Evolutionary conservation across 805 yeast genomes (phyloP), one percentile per base, ranked within the genome.

Genomic region (Kluyveromyces siamensis): DNA sequence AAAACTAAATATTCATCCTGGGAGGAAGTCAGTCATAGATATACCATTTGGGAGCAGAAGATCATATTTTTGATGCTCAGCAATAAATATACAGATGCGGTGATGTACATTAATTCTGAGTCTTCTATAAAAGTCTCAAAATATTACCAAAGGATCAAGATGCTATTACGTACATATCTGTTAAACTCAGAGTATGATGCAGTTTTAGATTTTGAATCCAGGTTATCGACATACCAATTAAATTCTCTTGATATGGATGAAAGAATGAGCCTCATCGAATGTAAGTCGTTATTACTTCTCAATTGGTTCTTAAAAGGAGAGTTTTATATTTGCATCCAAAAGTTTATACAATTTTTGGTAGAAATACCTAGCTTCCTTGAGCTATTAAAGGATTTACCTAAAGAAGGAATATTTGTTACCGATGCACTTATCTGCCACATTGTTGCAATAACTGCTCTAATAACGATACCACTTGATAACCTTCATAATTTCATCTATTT

Each of bases 381-480:
- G 25, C 27, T 43, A 6, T 16, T 43, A 21, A 21, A 8, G 17
- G 8, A 4, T 11, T n/a, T 16, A 8, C 39, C 30, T 11, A 43
- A 17, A 19, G 30, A 35, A 6, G 45, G 36, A 14, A 16, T 19
- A 8, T 43, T 43, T 21, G 16, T 43, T 13, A 30, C 45, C 2
- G 27, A 33, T 11, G 17, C 21, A 14, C 33, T 25, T 13, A 17
- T 43, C 8, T 33, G 16, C 36, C 18, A 43, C 18, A 33, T 43
- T 21, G 45, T 62, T 3, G 50, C 56, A 11, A 49, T 64, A 38
- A 58, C 66, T 1, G 50, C 49, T 14, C 19, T 64, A 6, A 47
- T 60, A 11, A 47, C 63, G 11, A 52, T 62, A 2, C 67, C 68
- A 2, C 43, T 64, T 17, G 63, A 64, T 37, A 54, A 60, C 33